Conservation (phyloP, 225 moss, liverwort and hornwort species). For the Rhytidiadelphus loreus region DNA sequence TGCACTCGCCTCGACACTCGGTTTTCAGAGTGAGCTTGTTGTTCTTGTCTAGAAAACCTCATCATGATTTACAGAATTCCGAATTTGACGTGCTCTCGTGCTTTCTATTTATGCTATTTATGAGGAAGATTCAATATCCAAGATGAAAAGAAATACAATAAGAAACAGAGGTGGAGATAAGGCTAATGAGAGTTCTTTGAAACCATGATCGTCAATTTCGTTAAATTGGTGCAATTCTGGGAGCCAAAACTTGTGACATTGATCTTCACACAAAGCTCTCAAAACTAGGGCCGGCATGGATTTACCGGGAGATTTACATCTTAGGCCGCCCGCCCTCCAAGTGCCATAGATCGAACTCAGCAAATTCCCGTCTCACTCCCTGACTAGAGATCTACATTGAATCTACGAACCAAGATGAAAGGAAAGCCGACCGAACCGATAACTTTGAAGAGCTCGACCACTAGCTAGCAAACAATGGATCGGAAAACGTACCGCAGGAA, state of each 20-base stretch:
- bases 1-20: background rate
- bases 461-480: background rate
- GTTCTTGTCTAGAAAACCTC: background rate
- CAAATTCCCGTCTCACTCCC: background rate
- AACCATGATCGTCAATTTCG: background rate
- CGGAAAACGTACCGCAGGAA: constrained; percentile 5
- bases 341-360: background rate
- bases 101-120: background rate
- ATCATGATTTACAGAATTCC: background rate
- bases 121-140: background rate
- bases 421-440: background rate
- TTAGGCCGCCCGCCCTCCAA: background rate
- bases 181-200: background rate
- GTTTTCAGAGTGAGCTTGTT: background rate
- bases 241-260: background rate
- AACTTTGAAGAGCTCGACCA: background rate
- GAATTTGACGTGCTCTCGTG: background rate
- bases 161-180: background rate
- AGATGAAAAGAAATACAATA: background rate
- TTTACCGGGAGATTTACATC: background rate
- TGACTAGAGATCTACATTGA: no score
- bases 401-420: background rate
- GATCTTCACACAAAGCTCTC: background rate
- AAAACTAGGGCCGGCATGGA: background rate
- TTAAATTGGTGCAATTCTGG: background rate